A percentile compares a stretch with the other conserved stretches of the same genome.
Evolutionary conservation across 2,329 filamentous ascomycete genomes (phyloP).

Genomic region (Hyphodiscus sp.): DNA sequence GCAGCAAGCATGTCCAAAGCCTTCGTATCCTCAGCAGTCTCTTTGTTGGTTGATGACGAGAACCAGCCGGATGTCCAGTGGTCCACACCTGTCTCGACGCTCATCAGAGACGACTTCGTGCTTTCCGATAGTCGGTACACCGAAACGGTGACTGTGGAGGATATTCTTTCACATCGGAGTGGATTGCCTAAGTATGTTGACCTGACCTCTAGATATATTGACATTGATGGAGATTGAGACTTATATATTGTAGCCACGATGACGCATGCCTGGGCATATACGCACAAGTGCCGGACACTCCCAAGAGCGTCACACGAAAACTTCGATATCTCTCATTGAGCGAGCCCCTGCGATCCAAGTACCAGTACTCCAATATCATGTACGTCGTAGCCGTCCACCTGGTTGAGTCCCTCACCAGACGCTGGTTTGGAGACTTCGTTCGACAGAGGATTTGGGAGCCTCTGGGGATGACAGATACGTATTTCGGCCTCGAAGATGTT

Average conservation of each 20-base stretch:
- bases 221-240: not conserved
- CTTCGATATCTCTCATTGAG: conserved; percentile 39
- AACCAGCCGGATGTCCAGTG: conserved; percentile 27
- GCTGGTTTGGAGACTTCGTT: conserved; percentile 35
- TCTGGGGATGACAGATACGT: conserved; percentile 39
- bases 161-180: conserved; percentile 45
- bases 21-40: conserved; percentile 42
- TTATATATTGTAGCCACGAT: conserved; percentile 23
- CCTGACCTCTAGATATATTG: not conserved
- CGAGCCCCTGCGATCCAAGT: conserved; percentile 37
- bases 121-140: conserved; percentile 38
- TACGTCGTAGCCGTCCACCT: conserved; percentile 39
- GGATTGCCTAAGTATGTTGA: conserved; percentile 34
- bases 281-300: conserved; percentile 27
- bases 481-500: conserved; percentile 12
- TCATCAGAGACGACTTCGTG: conserved; percentile 47
- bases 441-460: conserved; percentile 36
- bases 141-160: conserved; percentile 44
- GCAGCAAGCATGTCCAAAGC: conserved; percentile 50
- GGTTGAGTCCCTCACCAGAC: conserved; percentile 35
- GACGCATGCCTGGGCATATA: conserved; percentile 32
- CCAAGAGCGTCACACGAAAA: conserved; percentile 31
- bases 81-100: conserved; percentile 38
- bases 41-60: conserved; percentile 41
- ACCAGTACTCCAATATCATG: conserved; percentile 45